These are phyloP conservation scores for Talaromyces proteolyticus DNA, from an alignment of 495 filamentous ascomycete genomes.

Conservation along the genomic window DNA sequence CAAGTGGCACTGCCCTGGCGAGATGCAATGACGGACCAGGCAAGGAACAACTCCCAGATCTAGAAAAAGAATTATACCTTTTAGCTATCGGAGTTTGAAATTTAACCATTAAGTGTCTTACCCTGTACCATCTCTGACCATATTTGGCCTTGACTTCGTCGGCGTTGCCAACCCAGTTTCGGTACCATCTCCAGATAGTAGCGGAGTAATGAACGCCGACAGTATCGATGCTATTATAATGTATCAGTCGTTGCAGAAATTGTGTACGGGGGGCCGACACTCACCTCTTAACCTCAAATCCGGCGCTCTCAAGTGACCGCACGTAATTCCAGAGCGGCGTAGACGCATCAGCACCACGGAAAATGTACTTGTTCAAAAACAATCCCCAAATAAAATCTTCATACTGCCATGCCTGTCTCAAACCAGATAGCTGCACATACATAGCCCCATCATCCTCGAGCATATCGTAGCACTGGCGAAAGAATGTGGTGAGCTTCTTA, in stretches of 20 bases:
- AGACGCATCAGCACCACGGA: constrained; percentile 82
- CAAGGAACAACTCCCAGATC: constrained; percentile 29
- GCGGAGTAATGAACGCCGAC: constrained; percentile 52
- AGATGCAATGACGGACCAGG: constrained; percentile 24
- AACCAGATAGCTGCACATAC: constrained; percentile 78
- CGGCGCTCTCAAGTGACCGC: constrained; percentile 63
- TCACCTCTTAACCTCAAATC: constrained; percentile 52
- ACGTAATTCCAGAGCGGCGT: constrained; percentile 72
- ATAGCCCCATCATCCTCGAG: constrained; percentile 80
- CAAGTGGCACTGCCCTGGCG: constrained; percentile 24
- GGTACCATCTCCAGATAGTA: constrained; percentile 51
- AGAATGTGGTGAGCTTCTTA: constrained; percentile 61
- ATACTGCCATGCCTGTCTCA: constrained; percentile 81
- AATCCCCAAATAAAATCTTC: constrained; percentile 85
- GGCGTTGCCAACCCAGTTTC: constrained; percentile 48
- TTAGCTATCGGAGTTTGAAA: constrained; percentile 22
- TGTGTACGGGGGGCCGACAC: not conserved
- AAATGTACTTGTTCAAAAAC: constrained; percentile 92
- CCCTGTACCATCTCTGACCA: constrained; percentile 45
- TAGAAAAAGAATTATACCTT: not conserved
- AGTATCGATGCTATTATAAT: constrained; percentile 32
- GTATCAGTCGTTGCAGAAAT: not conserved
- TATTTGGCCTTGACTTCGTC: constrained; percentile 47
- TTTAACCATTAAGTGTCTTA: constrained; percentile 18
- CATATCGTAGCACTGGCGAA: constrained; percentile 75